Base-by-base conservation (phyloP, 345 rosid species). In the Carallia brachiata region DNA sequence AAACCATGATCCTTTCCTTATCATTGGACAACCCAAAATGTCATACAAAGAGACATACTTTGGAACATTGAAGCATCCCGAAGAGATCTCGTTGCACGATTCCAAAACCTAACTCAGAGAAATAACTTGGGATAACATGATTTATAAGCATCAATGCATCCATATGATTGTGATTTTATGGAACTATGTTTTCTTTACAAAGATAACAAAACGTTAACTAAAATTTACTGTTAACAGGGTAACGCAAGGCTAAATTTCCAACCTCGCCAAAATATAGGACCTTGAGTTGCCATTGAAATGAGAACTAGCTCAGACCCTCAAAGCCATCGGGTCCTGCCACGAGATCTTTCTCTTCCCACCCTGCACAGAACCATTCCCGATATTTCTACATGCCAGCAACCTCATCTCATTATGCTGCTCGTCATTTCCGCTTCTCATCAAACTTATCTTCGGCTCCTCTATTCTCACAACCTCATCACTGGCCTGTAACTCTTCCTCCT, bases 241-340 rank as follows among this genome's bases (percentile, higher is more conserved):
- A 13, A 53, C 57, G 62, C 70, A 71, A 47, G 65, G 58, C 2
- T 57, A 73, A 12, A 48, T 62, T 67, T 60, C 70, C 58, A 63
- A 77, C 58, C 80, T 58, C 56, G 59, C 63, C 48, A 70, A 67
- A 39, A 40, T 61, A 54, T 69, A 32, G 34, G 44, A 66, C 52
- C 66, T 77, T 39, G 36, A 74, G 40, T 30, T 58, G 36, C 75
- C 70, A 60, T 48, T 65, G 75, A 65, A 59, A 37, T 62, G 68
- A 7, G 50, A 52, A 55, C 31, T 39, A 55, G 57, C 63, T 86
- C 74, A 86, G 68, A 89, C 97, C 75, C 88, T 88, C 75, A 92
- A 82, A 52, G 90, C 97, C 81, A 92, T 87, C 70, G 86, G 93
- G 75, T 95, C 97, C 79, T 91, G 97, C 99, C 99, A 95, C 65